Percentiles rank a stretch among this genome's conserved stretches.
phyloP scores from a whole-genome alignment of 352 stramenopile species.

The Phytophthora podocarpi region DNA sequence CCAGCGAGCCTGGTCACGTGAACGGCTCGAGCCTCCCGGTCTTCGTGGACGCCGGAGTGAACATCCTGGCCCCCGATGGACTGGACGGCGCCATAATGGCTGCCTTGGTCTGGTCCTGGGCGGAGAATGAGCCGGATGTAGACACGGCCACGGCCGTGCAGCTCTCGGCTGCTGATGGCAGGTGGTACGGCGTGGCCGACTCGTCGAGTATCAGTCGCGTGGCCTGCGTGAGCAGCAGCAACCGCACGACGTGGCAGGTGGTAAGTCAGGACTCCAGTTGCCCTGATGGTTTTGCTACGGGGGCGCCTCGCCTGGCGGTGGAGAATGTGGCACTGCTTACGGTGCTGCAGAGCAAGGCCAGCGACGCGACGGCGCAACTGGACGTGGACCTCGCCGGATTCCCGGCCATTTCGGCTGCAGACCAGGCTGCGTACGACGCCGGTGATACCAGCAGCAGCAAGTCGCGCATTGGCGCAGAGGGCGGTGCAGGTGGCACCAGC shows the following conservation, averaged over 20 bases:
- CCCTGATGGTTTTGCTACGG: slow-evolving; percentile 38
- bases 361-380: slow-evolving; percentile 46
- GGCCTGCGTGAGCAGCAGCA: slow-evolving; percentile 61
- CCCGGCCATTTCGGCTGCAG: slow-evolving; percentile 48
- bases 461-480: slow-evolving; percentile 18
- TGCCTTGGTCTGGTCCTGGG: slow-evolving; percentile 72
- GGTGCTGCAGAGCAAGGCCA: slow-evolving; percentile 32
- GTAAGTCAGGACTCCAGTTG: slow-evolving; percentile 54
- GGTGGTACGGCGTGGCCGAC: slow-evolving; percentile 57
- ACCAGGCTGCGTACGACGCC: slow-evolving; percentile 48
- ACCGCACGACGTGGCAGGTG: slow-evolving; percentile 51
- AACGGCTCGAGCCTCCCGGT: slow-evolving; percentile 44
- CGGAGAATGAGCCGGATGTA: slow-evolving; percentile 48
- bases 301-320: slow-evolving; percentile 44
- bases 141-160: slow-evolving; percentile 40
- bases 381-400: slow-evolving; percentile 54
- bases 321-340: slow-evolving; percentile 55
- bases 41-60: slow-evolving; percentile 62
- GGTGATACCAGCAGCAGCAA: slow-evolving; percentile 30
- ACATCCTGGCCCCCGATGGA: slow-evolving; percentile 60
- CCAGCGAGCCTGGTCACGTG: slow-evolving; percentile 31
- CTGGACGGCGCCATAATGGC: slow-evolving; percentile 55
- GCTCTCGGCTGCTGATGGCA: slow-evolving; percentile 53
- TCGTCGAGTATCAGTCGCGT: slow-evolving; percentile 47
- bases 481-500: not conserved